Percentiles rank a stretch among this genome's conserved stretches.
phyloP scores from a whole-genome alignment of 148 eudicot genomes.

The Dianthus caryophyllus region DNA sequence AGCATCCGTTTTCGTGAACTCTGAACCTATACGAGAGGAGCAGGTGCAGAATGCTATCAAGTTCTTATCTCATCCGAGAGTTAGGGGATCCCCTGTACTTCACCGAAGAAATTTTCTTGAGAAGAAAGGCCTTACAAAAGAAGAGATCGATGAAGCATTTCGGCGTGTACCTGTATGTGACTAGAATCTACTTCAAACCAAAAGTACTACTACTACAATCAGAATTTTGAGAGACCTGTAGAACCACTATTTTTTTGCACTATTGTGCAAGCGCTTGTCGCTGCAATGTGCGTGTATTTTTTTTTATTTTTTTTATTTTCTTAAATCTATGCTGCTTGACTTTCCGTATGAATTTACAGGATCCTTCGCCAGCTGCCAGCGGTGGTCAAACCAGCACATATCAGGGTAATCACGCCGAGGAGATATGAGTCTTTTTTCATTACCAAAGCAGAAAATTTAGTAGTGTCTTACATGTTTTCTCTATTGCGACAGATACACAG shows the following conservation, averaged over 20 bases:
- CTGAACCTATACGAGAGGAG: constrained; percentile 83
- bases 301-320: not conserved
- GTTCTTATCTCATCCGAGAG: constrained; percentile 94
- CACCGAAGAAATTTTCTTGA: constrained; percentile 94
- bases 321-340: constrained; percentile 15
- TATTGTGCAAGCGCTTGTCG: not conserved
- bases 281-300: not conserved
- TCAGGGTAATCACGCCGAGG: constrained; percentile 46
- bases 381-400: constrained; percentile 39
- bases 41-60: constrained; percentile 87
- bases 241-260: not conserved
- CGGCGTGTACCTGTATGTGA: constrained; percentile 89
- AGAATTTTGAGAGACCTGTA: not conserved
- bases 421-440: not conserved
- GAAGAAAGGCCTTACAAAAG: constrained; percentile 94
- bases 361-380: constrained; percentile 53
- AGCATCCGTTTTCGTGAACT: constrained; percentile 71
- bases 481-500: constrained; percentile 44
- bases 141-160: constrained; percentile 98
- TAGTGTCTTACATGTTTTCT: constrained; percentile 6
- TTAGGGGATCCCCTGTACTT: constrained; percentile 82
- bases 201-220: not conserved
- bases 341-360: constrained; percentile 34
- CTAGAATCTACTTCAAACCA: not conserved
- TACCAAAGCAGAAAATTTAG: not conserved